Evolutionary conservation across 768 basidiomycete species (phyloP), one percentile per base, ranked within the genome.

Genomic region (Rhodotorula graminis): DNA sequence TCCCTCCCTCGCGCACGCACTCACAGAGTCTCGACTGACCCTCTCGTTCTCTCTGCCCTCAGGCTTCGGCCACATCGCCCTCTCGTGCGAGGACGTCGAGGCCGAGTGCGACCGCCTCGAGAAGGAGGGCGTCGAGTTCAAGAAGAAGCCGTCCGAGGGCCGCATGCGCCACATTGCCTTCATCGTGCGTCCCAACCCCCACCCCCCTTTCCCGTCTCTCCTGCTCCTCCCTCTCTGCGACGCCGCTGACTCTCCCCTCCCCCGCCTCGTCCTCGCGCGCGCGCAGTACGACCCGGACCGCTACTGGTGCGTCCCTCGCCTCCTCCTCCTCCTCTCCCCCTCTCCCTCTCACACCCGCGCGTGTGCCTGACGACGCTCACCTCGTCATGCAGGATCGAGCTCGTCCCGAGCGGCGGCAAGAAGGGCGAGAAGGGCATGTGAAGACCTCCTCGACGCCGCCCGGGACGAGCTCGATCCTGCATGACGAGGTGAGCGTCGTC

Each of bases 51-150:
- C 15, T 14, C 46, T 15, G 8, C 16, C 42, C 21, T 23, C 31
- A 68, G 66, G 88, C 11, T 94, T 93, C 78, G 92, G 93, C 0
- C 94, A 96, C 81, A 92, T 94, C 77, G 90, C 90, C 69, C 87
- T 96, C 80, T 84, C 88, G 10, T 91, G 93, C 47, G 89, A 89
- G 74, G 85, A 96, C 79, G 84, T 98, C 77, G 85, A 92, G 75
- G 85, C 84, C 73, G 90, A 93, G 12, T 94, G 92, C 72, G 89
- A 85, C 61, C 85, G 92, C 40, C 90, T 99, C 71, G 23, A 21
- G n/a, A 92, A 93, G 76, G 84, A 91, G 18, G 88, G 88, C 2
- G 93, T 95, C 33, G 81, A 83, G 40, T 97, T 95, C 85, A 90
- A 92, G 85, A 97, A 96, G 84, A 86, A 85, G 74, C 88, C 87